These are phyloP conservation scores for Porpolomopsis calyptriformis DNA, from an alignment of 768 basidiomycete genomes.

Conservation along the genomic window DNA sequence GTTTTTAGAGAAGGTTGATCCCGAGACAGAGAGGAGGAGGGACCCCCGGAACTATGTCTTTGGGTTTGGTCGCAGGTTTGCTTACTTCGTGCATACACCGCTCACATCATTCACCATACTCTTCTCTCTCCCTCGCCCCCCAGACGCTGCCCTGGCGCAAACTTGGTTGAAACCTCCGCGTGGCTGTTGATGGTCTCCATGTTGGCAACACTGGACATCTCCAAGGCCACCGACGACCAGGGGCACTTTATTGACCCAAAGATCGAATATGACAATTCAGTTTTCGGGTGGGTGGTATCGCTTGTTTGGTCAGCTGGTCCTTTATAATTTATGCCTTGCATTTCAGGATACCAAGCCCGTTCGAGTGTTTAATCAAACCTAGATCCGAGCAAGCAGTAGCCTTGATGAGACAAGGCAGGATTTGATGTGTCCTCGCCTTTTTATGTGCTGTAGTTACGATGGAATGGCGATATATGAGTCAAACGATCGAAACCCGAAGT, in stretches of 20 bases:
- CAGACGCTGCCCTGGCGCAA: constrained; percentile 52
- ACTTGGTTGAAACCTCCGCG: constrained; percentile 50
- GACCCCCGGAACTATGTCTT: constrained; percentile 23
- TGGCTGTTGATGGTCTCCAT: constrained; percentile 14
- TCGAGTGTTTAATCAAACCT: neutral
- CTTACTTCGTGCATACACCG: neutral
- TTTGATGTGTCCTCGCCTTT: neutral
- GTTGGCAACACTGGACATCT: constrained; percentile 14
- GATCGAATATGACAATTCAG: constrained; percentile 45
- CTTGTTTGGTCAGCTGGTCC: neutral
- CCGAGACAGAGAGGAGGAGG: constrained; percentile 17
- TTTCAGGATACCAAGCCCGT: neutral
- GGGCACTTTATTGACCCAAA: constrained; percentile 40
- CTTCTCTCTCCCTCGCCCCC: neutral
- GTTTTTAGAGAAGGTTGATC: constrained; percentile 22
- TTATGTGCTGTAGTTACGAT: neutral
- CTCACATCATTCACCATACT: neutral
- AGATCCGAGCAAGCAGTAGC: neutral
- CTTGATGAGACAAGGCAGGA: neutral
- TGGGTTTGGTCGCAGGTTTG: constrained; percentile 33
- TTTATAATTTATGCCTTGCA: neutral
- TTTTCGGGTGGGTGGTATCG: constrained; percentile 41
- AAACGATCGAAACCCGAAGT: too few relatives aligned
- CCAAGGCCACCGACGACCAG: constrained; percentile 31
- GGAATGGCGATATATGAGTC: neutral